A percentile compares a stretch with the other conserved stretches of the same genome.
phyloP scores from a whole-genome alignment of 2,329 filamentous ascomycete genomes.

The Sporothrix schenckii region DNA sequence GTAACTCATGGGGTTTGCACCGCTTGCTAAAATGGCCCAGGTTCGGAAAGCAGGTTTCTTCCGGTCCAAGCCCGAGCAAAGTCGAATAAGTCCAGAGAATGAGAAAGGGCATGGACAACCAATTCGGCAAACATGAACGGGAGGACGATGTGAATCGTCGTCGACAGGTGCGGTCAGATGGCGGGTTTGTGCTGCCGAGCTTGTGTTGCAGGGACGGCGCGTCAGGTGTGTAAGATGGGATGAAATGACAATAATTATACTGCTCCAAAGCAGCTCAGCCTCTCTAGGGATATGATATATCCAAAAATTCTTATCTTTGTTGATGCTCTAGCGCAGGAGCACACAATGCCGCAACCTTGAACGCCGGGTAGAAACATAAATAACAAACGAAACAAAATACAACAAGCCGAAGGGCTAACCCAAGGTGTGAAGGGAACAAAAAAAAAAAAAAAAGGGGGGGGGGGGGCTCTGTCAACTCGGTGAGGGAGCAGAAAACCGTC shows the following conservation, averaged over 20 bases:
- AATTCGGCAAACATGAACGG: background rate
- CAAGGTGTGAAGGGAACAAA: background rate
- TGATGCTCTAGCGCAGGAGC: slow-evolving; percentile 2
- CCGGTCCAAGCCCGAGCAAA: background rate
- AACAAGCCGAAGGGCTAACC: background rate
- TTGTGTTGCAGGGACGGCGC: background rate
- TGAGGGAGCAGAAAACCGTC: too few relatives aligned
- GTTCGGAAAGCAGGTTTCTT: slow-evolving; percentile 4
- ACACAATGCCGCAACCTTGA: background rate
- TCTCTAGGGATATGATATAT: slow-evolving; percentile 1
- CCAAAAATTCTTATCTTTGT: slow-evolving; percentile 21
- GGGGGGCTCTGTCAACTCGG: background rate
- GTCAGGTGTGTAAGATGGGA: background rate
- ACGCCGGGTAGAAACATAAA: background rate
- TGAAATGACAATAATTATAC: slow-evolving; percentile 6
- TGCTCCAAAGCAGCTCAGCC: slow-evolving; percentile 17
- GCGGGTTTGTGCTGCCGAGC: too few relatives aligned
- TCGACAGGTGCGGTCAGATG: background rate
- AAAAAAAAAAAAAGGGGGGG: too few relatives aligned
- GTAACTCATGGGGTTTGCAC: too few relatives aligned
- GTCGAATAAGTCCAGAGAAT: slow-evolving; percentile 6
- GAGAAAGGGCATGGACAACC: background rate
- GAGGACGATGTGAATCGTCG: background rate
- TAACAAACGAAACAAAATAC: background rate
- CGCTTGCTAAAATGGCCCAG: too few relatives aligned